These are phyloP conservation scores for Bertia moriformis DNA, from an alignment of 2,329 filamentous ascomycete species.

Conservation along the genomic window DNA sequence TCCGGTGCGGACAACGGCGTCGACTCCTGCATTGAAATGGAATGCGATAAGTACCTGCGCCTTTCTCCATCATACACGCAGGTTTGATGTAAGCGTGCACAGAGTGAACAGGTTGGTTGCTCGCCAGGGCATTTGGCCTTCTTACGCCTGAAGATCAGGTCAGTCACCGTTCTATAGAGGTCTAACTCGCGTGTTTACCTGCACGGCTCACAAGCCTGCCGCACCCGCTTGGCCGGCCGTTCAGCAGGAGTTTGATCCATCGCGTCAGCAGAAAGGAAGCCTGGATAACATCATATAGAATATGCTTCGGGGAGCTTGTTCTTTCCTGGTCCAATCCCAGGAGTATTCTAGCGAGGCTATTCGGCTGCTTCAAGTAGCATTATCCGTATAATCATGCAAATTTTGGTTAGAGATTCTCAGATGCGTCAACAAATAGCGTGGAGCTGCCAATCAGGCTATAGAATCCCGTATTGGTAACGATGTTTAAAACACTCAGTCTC, in stretches of 20 bases:
- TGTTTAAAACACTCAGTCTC: too few relatives aligned
- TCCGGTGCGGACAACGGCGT: not conserved
- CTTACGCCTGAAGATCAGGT: conserved; percentile 16
- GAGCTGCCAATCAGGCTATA: too few relatives aligned
- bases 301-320: too few relatives aligned
- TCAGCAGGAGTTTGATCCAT: not conserved
- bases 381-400: too few relatives aligned
- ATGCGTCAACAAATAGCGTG: too few relatives aligned
- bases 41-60: not conserved
- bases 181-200: conserved; percentile 15
- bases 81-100: conserved; percentile 19
- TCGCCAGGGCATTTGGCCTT: conserved; percentile 26
- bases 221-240: conserved; percentile 12
- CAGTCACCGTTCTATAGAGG: not conserved
- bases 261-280: too few relatives aligned
- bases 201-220: conserved; percentile 24
- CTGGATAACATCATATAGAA: too few relatives aligned
- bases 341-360: too few relatives aligned
- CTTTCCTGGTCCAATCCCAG: too few relatives aligned
- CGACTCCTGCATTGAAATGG: not conserved
- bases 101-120: conserved; percentile 22
- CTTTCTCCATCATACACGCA: conserved; percentile 15
- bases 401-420: too few relatives aligned
- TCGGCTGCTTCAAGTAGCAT: too few relatives aligned
- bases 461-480: too few relatives aligned